Evolutionary conservation across 495 filamentous ascomycete genomes (phyloP), one percentile per base, ranked within the genome.

Genomic region (Neurospora tetraspora): DNA sequence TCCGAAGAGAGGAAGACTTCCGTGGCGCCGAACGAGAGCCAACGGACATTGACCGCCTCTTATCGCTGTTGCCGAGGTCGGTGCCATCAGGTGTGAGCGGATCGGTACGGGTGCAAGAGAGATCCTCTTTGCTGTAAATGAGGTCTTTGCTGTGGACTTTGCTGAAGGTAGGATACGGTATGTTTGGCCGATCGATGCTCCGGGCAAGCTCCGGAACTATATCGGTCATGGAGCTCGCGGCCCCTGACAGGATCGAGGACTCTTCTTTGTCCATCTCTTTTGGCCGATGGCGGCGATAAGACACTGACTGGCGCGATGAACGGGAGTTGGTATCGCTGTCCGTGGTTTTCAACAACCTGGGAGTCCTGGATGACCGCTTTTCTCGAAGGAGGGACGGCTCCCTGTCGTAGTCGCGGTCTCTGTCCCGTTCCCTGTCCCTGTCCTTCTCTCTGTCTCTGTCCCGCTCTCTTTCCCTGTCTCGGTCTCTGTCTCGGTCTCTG

Each of bases 141-240:
- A 88, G 86, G 78, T 96, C 93, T 79, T 93, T 95, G 87, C 93
- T 96, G 79, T 96, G 91, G 42, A 91, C 90, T 80, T 97, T 97
- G 78, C 91, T 94, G 83, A 97, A 96, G 20, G 84, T 86, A 5
- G 94, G 94, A 78, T 98, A 98, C 14, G 93, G 90, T 31, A 92
- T 80, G 83, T 87, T 93, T 74, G 88, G 85, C 71, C 86, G 78
- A 16, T 83, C 83, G 34, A 82, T 76, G 31, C 80, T 80, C 70
- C 84, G 79, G 27, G 80, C 65, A 16, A 88, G 78, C 78, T 89
- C 87, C 68, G 86, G 85, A 8, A 86, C 85, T 73, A 87, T 78
- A 45, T 87, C 83, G 36, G 74, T 82, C 80, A 85, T 81, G 69
- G 81, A 84, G 40, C 73, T 78, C 1, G 80, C 77, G 14, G 80